Percentiles rank a stretch among this genome's conserved stretches.
phyloP scores from a whole-genome alignment of 371 early-diverging fungal species.

The Entomophthora muscae region DNA sequence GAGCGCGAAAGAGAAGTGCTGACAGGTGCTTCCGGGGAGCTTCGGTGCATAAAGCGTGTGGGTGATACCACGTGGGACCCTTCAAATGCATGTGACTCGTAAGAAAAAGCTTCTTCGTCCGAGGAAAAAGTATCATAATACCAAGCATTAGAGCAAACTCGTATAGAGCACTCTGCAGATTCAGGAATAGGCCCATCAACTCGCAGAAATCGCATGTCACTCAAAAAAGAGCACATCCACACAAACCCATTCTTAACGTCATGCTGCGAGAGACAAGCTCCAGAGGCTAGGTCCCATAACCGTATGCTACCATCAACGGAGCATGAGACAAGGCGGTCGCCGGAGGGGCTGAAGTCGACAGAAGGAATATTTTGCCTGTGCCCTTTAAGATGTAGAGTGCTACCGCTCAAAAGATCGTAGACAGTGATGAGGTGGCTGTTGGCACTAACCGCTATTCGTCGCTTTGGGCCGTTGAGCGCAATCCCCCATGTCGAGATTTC shows the following conservation, averaged over 20 bases:
- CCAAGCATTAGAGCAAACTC: neutral
- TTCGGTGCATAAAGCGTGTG: neutral
- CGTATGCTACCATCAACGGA: slow-evolving; percentile 32
- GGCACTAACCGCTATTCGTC: slow-evolving; percentile 35
- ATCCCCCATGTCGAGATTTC: slow-evolving; percentile 39
- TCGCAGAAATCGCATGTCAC: neutral
- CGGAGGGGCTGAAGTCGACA: slow-evolving; percentile 31
- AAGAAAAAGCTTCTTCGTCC: no score
- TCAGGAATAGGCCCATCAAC: neutral
- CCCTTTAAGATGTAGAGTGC: slow-evolving; percentile 15
- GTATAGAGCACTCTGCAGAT: neutral
- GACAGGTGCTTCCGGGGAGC: neutral
- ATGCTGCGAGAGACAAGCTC: slow-evolving; percentile 11
- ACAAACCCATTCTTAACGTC: slow-evolving; percentile 7
- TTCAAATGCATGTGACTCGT: neutral
- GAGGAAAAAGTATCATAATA: neutral
- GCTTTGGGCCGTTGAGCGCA: slow-evolving; percentile 27
- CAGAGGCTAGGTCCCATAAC: slow-evolving; percentile 23
- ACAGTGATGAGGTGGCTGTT: slow-evolving; percentile 34
- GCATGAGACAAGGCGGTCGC: slow-evolving; percentile 29
- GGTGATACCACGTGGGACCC: neutral
- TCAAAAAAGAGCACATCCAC: neutral
- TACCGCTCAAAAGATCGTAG: slow-evolving; percentile 18
- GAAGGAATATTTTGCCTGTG: slow-evolving; percentile 44
- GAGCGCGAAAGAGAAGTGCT: neutral